These are phyloP conservation scores for Fusarium sp. DNA, from an alignment of 2,329 filamentous ascomycete genomes.

Conservation along the genomic window DNA sequence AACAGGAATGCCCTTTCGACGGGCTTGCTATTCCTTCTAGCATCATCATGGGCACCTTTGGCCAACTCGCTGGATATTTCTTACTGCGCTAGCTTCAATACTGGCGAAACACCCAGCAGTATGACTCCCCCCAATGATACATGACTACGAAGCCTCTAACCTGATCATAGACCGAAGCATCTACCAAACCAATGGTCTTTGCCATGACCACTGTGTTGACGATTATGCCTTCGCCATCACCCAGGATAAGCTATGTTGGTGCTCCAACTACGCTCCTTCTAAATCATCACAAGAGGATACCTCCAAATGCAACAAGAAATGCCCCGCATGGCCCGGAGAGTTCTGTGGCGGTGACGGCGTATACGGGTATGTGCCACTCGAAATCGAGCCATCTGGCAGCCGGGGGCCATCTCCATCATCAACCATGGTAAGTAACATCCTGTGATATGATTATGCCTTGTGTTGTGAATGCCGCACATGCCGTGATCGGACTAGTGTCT, in stretches of 20 bases:
- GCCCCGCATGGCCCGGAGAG: slow-evolving; percentile 77
- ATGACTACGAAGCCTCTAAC: not conserved
- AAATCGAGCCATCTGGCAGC: slow-evolving; percentile 69
- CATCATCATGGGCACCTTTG: slow-evolving; percentile 43
- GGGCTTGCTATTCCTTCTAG: slow-evolving; percentile 44
- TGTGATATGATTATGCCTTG: slow-evolving; percentile 28
- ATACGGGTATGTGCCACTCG: slow-evolving; percentile 75
- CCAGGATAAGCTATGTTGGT: slow-evolving; percentile 77
- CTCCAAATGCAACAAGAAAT: slow-evolving; percentile 66
- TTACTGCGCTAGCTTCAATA: slow-evolving; percentile 56
- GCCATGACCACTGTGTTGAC: slow-evolving; percentile 68
- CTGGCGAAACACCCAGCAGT: slow-evolving; percentile 51
- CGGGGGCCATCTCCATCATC: slow-evolving; percentile 44
- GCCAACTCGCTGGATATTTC: slow-evolving; percentile 47
- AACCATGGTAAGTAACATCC: slow-evolving; percentile 48
- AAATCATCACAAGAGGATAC: slow-evolving; percentile 55
- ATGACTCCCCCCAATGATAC: slow-evolving; percentile 26
- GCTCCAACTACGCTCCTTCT: slow-evolving; percentile 75
- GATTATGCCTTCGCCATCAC: slow-evolving; percentile 77
- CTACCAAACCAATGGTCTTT: slow-evolving; percentile 78
- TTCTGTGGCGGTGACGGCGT: slow-evolving; percentile 72
- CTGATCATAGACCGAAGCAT: slow-evolving; percentile 61
- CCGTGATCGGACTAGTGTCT: slow-evolving; percentile 46
- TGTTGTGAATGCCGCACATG: slow-evolving; percentile 37
- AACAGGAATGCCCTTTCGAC: slow-evolving; percentile 37